phyloP scores from a whole-genome alignment of 495 filamentous ascomycete species.

The Xylaria nigripes region DNA sequence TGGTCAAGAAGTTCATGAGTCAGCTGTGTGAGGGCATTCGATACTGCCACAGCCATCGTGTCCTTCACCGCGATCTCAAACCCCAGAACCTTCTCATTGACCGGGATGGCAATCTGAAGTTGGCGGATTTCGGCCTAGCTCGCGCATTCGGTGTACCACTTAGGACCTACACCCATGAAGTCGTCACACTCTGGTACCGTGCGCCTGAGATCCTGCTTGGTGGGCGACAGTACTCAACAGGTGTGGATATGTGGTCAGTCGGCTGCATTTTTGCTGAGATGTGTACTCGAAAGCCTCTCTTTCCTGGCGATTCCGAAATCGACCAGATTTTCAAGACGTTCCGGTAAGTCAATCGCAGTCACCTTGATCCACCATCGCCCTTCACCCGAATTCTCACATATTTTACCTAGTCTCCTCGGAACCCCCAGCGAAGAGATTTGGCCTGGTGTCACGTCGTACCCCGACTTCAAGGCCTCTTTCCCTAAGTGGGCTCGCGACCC shows the following conservation, averaged over 20 bases:
- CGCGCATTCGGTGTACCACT: slow-evolving; percentile 94
- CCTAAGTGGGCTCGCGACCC: slow-evolving; percentile 86
- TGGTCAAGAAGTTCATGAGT: slow-evolving; percentile 97
- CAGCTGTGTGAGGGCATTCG: slow-evolving; percentile 85
- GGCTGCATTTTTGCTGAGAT: slow-evolving; percentile 99
- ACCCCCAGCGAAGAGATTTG: slow-evolving; percentile 83
- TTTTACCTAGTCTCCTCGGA: slow-evolving; percentile 61
- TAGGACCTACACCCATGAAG: slow-evolving; percentile 96
- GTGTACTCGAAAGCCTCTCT: slow-evolving; percentile 95
- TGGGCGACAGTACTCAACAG: slow-evolving; percentile 94
- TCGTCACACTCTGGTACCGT: slow-evolving; percentile 97
- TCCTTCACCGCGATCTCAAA: slow-evolving; percentile 94
- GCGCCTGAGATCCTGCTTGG: slow-evolving; percentile 96
- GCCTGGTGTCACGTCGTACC: slow-evolving; percentile 96
- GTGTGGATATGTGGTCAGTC: slow-evolving; percentile 98
- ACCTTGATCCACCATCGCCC: not conserved
- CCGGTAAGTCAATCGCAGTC: slow-evolving; percentile 47
- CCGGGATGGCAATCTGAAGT: slow-evolving; percentile 88
- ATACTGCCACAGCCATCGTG: slow-evolving; percentile 92
- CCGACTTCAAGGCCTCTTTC: slow-evolving; percentile 95
- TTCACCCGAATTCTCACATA: not conserved
- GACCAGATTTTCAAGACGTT: slow-evolving; percentile 99
- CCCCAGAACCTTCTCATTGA: slow-evolving; percentile 96
- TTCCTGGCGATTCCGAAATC: slow-evolving; percentile 97
- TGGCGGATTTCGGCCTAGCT: slow-evolving; percentile 95